Percentiles rank a stretch among this genome's conserved stretches.
phyloP scores from a whole-genome alignment of 805 yeast species.

The Clavispora phyllophila region DNA sequence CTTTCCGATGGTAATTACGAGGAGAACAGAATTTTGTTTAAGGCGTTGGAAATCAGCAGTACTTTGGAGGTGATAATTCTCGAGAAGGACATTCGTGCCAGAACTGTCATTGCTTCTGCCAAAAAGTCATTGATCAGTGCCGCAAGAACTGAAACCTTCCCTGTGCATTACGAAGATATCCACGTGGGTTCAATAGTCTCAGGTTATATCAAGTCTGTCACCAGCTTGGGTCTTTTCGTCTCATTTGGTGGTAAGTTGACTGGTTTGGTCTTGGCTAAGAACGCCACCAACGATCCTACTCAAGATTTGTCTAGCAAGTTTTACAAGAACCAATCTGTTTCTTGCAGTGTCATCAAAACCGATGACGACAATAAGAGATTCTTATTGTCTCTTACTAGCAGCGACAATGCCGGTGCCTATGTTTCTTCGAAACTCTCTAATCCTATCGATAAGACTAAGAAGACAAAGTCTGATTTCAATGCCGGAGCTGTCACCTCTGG shows the following conservation, averaged over 20 bases:
- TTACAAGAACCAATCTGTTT: conserved; percentile 63
- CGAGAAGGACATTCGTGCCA: conserved; percentile 58
- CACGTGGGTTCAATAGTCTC: conserved; percentile 43
- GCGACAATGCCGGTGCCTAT: conserved; percentile 10
- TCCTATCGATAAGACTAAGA: conserved; percentile 56
- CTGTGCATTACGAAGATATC: conserved; percentile 57
- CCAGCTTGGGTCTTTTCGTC: conserved; percentile 79
- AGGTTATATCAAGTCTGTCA: conserved; percentile 76
- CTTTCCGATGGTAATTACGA: conserved; percentile 72
- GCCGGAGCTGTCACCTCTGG: conserved; percentile 64
- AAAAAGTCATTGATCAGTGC: conserved; percentile 66
- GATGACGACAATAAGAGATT: conserved; percentile 72
- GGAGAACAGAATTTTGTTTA: conserved; percentile 62
- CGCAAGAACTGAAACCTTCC: conserved; percentile 50
- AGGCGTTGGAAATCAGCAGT: conserved; percentile 60
- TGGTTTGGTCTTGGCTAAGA: conserved; percentile 76
- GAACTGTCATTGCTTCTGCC: conserved; percentile 57
- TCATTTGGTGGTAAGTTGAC: conserved; percentile 75
- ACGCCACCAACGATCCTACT: conserved; percentile 49
- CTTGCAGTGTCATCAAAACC: conserved; percentile 57
- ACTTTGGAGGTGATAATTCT: conserved; percentile 58
- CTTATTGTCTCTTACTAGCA: conserved; percentile 53
- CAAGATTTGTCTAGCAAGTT: conserved; percentile 54
- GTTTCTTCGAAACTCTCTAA: conserved; percentile 27
- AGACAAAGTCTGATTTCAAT: conserved; percentile 43